Conservation (phyloP, 192 early-diverging fungal genomes). For the Coemansia biformis region DNA sequence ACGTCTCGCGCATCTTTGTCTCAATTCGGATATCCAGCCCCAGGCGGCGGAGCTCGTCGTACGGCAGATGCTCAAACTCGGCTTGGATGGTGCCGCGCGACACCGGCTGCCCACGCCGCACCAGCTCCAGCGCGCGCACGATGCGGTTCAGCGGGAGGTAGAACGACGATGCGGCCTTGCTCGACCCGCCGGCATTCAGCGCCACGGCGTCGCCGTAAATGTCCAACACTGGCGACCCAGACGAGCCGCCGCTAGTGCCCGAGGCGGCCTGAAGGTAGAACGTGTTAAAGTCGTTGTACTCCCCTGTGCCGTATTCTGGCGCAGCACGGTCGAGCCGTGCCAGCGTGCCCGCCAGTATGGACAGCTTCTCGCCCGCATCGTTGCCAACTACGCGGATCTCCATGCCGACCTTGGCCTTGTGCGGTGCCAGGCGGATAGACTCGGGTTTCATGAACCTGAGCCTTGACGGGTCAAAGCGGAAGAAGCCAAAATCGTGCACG, state of each 20-base stretch:
- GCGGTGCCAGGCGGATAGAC: slow-evolving; percentile 57
- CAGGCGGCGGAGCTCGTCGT: slow-evolving; percentile 68
- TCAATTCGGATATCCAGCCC: slow-evolving; percentile 64
- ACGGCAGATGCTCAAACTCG: slow-evolving; percentile 67
- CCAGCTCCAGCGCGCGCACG: slow-evolving; percentile 57
- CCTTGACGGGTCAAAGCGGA: slow-evolving; percentile 65
- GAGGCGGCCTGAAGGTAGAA: slow-evolving; percentile 79
- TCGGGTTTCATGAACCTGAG: slow-evolving; percentile 30
- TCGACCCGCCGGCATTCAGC: slow-evolving; percentile 63
- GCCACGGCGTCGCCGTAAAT: slow-evolving; percentile 76
- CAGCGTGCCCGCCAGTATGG: slow-evolving; percentile 69
- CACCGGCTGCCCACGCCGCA: slow-evolving; percentile 54
- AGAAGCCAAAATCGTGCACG: slow-evolving; percentile 78
- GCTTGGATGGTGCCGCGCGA: slow-evolving; percentile 74
- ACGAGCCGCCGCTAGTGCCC: slow-evolving; percentile 71
- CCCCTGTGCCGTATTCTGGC: slow-evolving; percentile 66
- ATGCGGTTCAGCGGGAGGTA: slow-evolving; percentile 73
- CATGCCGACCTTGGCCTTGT: slow-evolving; percentile 67
- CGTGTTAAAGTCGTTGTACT: slow-evolving; percentile 80
- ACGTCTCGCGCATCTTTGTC: slow-evolving; percentile 56
- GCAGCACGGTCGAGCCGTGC: slow-evolving; percentile 69
- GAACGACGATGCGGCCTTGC: slow-evolving; percentile 62
- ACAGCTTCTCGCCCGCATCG: slow-evolving; percentile 76
- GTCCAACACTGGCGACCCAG: slow-evolving; percentile 75
- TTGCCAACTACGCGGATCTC: slow-evolving; percentile 77